Evolutionary conservation across 257 asterid genomes (phyloP).

Genomic region (Fraxinus americana): DNA sequence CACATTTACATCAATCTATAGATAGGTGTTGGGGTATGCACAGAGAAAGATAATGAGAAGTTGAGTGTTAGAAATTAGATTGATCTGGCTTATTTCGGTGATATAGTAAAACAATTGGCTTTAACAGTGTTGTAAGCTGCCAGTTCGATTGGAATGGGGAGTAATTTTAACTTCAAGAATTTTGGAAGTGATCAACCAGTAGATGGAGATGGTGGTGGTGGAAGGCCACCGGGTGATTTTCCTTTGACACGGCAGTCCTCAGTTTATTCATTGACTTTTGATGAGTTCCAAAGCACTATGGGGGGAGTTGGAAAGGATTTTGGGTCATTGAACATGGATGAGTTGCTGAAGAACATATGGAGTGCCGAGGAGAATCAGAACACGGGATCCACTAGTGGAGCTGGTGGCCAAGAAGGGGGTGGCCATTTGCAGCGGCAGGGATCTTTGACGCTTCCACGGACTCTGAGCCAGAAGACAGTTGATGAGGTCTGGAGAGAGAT

Average conservation of each 20-base stretch:
- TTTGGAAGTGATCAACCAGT: constrained; percentile 49
- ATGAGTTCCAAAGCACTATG: constrained; percentile 78
- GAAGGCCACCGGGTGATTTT: constrained; percentile 39
- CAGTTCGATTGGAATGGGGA: constrained; percentile 53
- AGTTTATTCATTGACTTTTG: constrained; percentile 80
- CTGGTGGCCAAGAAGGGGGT: constrained; percentile 30
- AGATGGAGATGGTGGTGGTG: constrained; percentile 46
- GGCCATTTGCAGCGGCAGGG: constrained; percentile 84
- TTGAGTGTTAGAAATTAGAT: not conserved
- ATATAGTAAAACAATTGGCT: constrained; percentile 29
- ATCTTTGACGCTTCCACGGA: constrained; percentile 79
- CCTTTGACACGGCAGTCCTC: constrained; percentile 74
- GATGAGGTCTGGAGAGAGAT: constrained; percentile 97
- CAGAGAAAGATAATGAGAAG: constrained; percentile 5
- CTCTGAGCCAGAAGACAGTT: constrained; percentile 88
- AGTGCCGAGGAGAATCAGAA: constrained; percentile 89
- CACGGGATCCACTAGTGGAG: constrained; percentile 35
- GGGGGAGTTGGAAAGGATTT: constrained; percentile 69
- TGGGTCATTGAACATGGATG: constrained; percentile 99
- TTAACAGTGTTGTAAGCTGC: constrained; percentile 6
- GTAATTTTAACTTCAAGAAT: constrained; percentile 66
- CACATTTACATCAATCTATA: not conserved
- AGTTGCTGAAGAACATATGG: constrained; percentile 89
- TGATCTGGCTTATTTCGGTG: constrained; percentile 32
- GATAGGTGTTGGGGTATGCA: not conserved